Conservation (phyloP, 2,329 filamentous ascomycete species). For the Cercospora sesami region DNA sequence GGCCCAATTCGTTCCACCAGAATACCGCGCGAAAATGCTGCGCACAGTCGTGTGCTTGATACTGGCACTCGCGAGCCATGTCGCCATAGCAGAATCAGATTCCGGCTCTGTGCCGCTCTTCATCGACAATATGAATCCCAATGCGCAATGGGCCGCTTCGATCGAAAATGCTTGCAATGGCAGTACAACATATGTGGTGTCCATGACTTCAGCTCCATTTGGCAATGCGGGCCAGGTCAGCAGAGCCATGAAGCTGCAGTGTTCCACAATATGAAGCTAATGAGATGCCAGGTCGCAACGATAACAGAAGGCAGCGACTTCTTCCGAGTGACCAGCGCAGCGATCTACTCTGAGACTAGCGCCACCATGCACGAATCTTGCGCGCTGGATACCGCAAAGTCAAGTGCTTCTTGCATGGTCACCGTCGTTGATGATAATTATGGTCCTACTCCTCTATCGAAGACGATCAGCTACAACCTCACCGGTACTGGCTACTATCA, state of each 20-base stretch:
- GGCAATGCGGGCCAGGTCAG: slow-evolving; percentile 21
- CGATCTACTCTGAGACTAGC: slow-evolving; percentile 30
- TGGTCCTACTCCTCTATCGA: slow-evolving; percentile 20
- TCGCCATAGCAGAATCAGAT: background rate
- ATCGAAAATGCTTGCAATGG: slow-evolving; percentile 29
- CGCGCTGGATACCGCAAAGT: slow-evolving; percentile 17
- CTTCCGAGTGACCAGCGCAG: slow-evolving; percentile 28
- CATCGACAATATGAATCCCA: slow-evolving; percentile 31
- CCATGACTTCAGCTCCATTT: slow-evolving; percentile 27
- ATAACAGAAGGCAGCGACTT: slow-evolving; percentile 29
- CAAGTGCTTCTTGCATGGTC: slow-evolving; percentile 25
- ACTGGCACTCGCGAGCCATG: background rate
- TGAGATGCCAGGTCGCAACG: slow-evolving; percentile 24
- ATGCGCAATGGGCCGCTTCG: slow-evolving; percentile 29
- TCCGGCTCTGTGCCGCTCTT: slow-evolving; percentile 24
- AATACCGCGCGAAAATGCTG: background rate
- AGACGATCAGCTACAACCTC: slow-evolving; percentile 28
- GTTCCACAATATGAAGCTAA: background rate
- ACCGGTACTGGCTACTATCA: slow-evolving; percentile 27
- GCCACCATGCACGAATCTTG: slow-evolving; percentile 31
- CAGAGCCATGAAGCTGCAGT: background rate
- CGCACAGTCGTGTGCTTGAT: background rate
- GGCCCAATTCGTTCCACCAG: background rate
- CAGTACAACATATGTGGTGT: slow-evolving; percentile 30
- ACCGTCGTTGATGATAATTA: slow-evolving; percentile 25